Evolutionary conservation across 805 yeast genomes (phyloP).

Genomic region (Zygoascus flipseniorum): DNA sequence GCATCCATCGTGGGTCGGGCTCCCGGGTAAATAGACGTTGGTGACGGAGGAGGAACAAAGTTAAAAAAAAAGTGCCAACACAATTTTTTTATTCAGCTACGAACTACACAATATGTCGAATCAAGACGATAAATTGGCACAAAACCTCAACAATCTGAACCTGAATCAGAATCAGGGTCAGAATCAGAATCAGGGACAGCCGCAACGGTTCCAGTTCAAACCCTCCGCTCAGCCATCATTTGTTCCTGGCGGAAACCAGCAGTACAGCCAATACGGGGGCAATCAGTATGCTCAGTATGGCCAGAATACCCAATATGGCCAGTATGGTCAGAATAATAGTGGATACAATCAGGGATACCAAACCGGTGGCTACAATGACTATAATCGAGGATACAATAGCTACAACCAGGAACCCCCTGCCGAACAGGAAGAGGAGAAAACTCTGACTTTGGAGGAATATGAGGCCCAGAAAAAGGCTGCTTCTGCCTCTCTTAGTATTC

Average conservation of each 20-base stretch:
- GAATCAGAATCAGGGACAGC: constrained; percentile 29
- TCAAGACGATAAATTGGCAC: constrained; percentile 11
- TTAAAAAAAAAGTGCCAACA: not conserved
- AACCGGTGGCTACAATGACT: constrained; percentile 3
- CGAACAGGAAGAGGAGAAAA: constrained; percentile 23
- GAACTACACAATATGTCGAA: constrained; percentile 2
- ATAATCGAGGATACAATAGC: constrained; percentile 5
- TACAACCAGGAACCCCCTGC: constrained; percentile 8
- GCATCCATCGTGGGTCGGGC: constrained; percentile 6
- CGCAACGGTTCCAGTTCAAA: constrained; percentile 35
- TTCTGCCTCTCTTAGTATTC: constrained; percentile 3
- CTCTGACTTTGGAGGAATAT: constrained; percentile 76
- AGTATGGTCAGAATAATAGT: constrained; percentile 22
- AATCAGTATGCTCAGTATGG: constrained; percentile 16
- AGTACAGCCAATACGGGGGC: constrained; percentile 5
- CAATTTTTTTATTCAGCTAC: not conserved
- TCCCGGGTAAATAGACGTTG: not conserved
- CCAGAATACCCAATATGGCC: constrained; percentile 15
- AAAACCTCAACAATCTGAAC: constrained; percentile 17
- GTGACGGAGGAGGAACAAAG: not conserved
- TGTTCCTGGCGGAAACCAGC: not conserved
- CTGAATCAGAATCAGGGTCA: constrained; percentile 18
- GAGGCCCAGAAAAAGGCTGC: constrained; percentile 28
- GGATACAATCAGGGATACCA: constrained; percentile 19
- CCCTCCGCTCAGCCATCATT: constrained; percentile 15